Percentiles rank a stretch among this genome's conserved stretches.
phyloP scores from a whole-genome alignment of 768 basidiomycete genomes.

The Lactarius quietus region DNA sequence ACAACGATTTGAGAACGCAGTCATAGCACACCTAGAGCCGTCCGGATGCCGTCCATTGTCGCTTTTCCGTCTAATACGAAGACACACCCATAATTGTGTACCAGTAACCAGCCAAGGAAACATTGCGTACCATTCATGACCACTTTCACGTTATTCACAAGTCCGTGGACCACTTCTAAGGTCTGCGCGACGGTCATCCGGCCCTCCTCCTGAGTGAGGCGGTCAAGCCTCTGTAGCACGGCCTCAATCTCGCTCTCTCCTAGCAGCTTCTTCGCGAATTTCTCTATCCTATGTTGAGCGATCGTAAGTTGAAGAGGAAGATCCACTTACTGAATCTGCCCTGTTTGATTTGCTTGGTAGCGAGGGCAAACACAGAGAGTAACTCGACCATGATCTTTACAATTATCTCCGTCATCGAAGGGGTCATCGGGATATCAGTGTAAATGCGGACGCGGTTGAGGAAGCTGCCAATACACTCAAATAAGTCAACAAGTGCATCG shows the following conservation, averaged over 20 bases:
- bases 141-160: background rate
- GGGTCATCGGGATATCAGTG: background rate
- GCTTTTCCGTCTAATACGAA: background rate
- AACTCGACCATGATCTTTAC: constrained; percentile 6
- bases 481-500: constrained; percentile 1
- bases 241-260: constrained; percentile 7
- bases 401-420: background rate
- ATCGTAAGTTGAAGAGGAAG: no score
- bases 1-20: background rate
- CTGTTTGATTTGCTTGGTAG: background rate
- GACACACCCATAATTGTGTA: background rate
- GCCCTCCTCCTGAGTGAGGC: constrained; percentile 5
- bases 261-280: background rate
- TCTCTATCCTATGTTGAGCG: background rate
- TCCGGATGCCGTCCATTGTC: background rate
- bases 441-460: constrained; percentile 4
- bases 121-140: constrained; percentile 3
- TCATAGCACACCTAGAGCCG: background rate
- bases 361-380: background rate
- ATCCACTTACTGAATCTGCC: constrained; percentile 1
- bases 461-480: constrained; percentile 4
- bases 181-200: background rate
- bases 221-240: background rate
- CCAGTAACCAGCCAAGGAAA: background rate
- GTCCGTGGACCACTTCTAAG: background rate